phyloP scores from a whole-genome alignment of 345 rosid genomes.

The Murraya koenigii region DNA sequence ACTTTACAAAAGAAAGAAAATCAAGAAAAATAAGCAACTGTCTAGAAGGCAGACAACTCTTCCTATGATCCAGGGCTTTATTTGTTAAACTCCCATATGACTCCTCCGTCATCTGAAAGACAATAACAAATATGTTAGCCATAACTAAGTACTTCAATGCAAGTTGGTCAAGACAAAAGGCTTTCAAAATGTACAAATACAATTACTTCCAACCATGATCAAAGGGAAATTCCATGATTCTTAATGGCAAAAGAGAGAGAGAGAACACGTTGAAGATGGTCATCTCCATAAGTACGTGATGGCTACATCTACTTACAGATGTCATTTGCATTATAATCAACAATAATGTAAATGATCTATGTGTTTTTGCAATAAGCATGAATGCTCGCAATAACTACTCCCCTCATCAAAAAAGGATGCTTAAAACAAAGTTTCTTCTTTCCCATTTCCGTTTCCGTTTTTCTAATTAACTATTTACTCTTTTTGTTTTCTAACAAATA shows the following conservation, averaged over 20 bases:
- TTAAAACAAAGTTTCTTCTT: neutral
- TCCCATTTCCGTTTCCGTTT: neutral
- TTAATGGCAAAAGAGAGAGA: neutral
- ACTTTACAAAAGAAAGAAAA: neutral
- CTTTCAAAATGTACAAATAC: neutral
- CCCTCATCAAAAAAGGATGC: neutral
- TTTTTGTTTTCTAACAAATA: neutral
- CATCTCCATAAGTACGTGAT: neutral
- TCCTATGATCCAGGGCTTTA: constrained; percentile 16
- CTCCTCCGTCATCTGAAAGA: constrained; percentile 57
- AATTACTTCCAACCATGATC: neutral
- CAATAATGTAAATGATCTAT: neutral
- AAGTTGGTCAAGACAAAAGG: neutral
- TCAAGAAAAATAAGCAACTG: neutral
- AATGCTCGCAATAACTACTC: neutral
- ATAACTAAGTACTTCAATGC: neutral
- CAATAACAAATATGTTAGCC: constrained; percentile 11
- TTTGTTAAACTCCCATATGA: constrained; percentile 60
- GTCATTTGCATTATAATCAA: neutral
- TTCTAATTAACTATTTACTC: neutral
- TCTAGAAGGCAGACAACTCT: neutral
- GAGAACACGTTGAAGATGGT: neutral
- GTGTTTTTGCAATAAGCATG: neutral
- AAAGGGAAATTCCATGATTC: neutral
- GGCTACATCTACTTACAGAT: neutral